Percentiles rank a stretch among this genome's conserved stretches.
phyloP scores from a whole-genome alignment of 805 yeast species.

The Starmerella etchellsii region DNA sequence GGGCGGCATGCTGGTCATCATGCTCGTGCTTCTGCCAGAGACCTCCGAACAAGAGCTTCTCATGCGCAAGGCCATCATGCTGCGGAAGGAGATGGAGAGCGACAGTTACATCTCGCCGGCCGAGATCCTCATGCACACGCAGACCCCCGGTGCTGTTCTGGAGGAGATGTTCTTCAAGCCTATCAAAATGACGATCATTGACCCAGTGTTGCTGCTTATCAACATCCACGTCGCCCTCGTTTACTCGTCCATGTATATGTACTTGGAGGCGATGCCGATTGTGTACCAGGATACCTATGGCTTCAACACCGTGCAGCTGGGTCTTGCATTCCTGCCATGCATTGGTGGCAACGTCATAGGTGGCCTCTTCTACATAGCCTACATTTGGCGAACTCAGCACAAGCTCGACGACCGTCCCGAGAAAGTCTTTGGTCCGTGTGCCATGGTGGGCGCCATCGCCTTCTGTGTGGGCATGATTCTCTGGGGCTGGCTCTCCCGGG shows the following conservation, averaged over 20 bases:
- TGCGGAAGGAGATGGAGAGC: conserved; percentile 33
- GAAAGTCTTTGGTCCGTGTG: conserved; percentile 20
- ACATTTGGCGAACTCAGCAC: conserved; percentile 2
- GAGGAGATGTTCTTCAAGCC: conserved; percentile 29
- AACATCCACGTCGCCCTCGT: conserved; percentile 40
- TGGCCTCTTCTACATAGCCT: conserved; percentile 12
- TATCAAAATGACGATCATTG: conserved; percentile 34
- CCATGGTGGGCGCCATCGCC: conserved; percentile 32
- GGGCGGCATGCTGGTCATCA: conserved; percentile 29
- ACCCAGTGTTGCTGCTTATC: conserved; percentile 44
- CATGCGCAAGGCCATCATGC: conserved; percentile 36
- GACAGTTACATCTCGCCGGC: conserved; percentile 13
- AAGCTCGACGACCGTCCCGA: conserved; percentile 7
- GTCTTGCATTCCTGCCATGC: conserved; percentile 37
- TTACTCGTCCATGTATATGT: conserved; percentile 42
- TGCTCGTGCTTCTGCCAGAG: conserved; percentile 37
- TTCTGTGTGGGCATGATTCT: conserved; percentile 43
- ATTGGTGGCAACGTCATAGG: conserved; percentile 37
- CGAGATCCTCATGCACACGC: conserved; percentile 9
- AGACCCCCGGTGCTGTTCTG: conserved; percentile 2
- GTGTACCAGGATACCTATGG: conserved; percentile 35
- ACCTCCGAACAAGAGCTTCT: conserved; percentile 36
- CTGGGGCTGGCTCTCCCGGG: conserved; percentile 44
- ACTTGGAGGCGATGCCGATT: conserved; percentile 52
- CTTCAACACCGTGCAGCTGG: conserved; percentile 38